Evolutionary conservation across 768 basidiomycete genomes (phyloP), one percentile per base, ranked within the genome.

Genomic region (Strobilomyces confusus): DNA sequence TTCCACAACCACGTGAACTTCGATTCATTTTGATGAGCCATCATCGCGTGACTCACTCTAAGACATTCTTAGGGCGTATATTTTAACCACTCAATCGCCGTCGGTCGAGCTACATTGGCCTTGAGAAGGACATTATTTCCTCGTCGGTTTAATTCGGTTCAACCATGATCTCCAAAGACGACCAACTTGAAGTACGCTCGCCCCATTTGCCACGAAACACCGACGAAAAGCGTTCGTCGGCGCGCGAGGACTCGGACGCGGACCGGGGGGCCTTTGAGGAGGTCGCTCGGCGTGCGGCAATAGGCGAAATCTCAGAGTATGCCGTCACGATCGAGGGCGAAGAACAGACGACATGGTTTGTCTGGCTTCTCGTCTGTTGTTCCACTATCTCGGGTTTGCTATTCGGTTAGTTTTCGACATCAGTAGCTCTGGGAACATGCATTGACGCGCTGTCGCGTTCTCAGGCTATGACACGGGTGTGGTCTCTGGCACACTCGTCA

Each of bases 381-480:
- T 83, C 84, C n/a, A 83, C 85, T 46, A 85, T 91, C 50, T 87
- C 86, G 13, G 88, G 87, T 17, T 67, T 89, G 22, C 75, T 89
- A 8, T 91, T 91, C 55, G 88, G 87, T 87, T 49, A 26, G 83
- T 56, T 26, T 26, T 26, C 44, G 7, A n/a, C 7, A 20, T 26
- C 6, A 12, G 30, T 4, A 2, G 44, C 2, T 32, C 19, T 32
- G 33, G 8, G 19, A 9, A 15, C 38, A n/a, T 44, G 22, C 43
- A 33, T 30, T 64, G 25, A 65, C 6, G 11, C 1, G 8, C 26
- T 43, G 29, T 25, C 15, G 29, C 9, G 30, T 34, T 44, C 23
- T 17, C 54, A 89, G 87, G 88, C 23, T 91, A 90, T 61, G 88
- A 91, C 63, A 91, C 88, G 12, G 87, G 87, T 40, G 83, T 87